Evolutionary conservation across 257 asterid genomes (phyloP).

Genomic region (Nicotiana attenuata): DNA sequence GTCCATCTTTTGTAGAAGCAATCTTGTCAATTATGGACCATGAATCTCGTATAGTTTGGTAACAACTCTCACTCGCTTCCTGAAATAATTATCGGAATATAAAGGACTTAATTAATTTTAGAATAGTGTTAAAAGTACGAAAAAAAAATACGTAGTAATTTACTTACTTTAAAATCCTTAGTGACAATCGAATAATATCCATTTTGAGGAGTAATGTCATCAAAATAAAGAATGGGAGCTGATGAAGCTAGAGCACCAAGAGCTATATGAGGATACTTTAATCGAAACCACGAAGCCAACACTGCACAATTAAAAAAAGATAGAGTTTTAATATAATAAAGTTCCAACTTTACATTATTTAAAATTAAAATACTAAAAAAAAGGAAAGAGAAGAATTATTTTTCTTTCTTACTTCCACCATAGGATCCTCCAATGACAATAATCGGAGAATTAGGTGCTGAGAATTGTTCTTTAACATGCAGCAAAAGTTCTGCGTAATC

Average conservation of each 20-base stretch:
- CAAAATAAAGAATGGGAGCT: constrained; percentile 77
- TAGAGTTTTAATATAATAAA: background rate
- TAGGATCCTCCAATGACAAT: constrained; percentile 76
- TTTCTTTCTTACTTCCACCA: constrained; percentile 58
- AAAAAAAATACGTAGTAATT: too few species aligned
- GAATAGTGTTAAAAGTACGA: background rate
- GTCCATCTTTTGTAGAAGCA: constrained; percentile 48
- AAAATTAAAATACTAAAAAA: background rate
- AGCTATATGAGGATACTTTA: constrained; percentile 82
- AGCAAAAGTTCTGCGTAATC: constrained; percentile 64
- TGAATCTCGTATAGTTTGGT: constrained; percentile 41
- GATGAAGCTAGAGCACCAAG: constrained; percentile 79
- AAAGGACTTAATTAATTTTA: background rate
- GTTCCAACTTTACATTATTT: background rate
- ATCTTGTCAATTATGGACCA: constrained; percentile 57
- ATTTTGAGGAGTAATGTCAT: constrained; percentile 53
- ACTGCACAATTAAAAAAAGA: constrained; percentile 23
- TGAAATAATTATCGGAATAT: constrained; percentile 3
- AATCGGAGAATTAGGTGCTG: constrained; percentile 55
- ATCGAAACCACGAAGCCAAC: constrained; percentile 82
- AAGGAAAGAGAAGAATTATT: too few species aligned
- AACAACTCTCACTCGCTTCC: constrained; percentile 52
- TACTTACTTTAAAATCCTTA: constrained; percentile 52
- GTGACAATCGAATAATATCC: constrained; percentile 48
- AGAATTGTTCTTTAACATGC: constrained; percentile 40